These are phyloP conservation scores for Chaetothyriales sp. DNA, from an alignment of 2,329 filamentous ascomycete species.

Conservation along the genomic window DNA sequence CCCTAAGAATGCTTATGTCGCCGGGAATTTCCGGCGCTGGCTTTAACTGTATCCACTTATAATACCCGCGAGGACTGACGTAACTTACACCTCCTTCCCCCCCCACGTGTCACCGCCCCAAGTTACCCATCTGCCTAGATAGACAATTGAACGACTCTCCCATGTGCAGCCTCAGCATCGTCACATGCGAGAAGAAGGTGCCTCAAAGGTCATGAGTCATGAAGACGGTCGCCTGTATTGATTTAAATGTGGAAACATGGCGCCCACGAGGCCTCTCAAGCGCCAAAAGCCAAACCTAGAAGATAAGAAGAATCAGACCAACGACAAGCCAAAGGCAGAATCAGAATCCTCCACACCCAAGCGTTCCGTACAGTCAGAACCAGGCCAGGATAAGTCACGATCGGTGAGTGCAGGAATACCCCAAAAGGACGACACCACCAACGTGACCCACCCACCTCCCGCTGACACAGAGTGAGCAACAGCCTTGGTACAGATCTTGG, in stretches of 20 bases:
- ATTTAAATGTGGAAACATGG: conserved; percentile 6
- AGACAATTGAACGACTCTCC: background rate
- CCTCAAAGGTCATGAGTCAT: background rate
- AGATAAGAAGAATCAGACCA: conserved; percentile 4
- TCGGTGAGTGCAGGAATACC: conserved; percentile 4
- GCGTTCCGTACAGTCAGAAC: background rate
- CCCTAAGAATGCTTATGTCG: background rate
- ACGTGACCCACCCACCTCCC: no score
- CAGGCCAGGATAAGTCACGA: background rate
- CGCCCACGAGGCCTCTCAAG: conserved; percentile 14
- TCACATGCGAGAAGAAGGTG: background rate
- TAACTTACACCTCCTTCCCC: background rate
- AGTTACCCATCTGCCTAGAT: conserved; percentile 14
- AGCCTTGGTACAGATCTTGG: conserved; percentile 24
- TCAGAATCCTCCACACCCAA: conserved; percentile 3
- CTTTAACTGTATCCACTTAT: background rate
- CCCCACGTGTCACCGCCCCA: background rate
- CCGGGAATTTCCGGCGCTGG: background rate
- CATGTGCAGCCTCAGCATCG: background rate
- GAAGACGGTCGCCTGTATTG: background rate
- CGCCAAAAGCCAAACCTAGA: conserved; percentile 15
- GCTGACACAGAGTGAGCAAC: background rate
- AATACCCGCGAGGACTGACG: background rate
- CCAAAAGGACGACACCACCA: background rate
- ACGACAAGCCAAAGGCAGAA: conserved; percentile 4